Evolutionary conservation across 345 rosid species (phyloP), one percentile per base, ranked within the genome.

Genomic region (Conringia planisiliqua): DNA sequence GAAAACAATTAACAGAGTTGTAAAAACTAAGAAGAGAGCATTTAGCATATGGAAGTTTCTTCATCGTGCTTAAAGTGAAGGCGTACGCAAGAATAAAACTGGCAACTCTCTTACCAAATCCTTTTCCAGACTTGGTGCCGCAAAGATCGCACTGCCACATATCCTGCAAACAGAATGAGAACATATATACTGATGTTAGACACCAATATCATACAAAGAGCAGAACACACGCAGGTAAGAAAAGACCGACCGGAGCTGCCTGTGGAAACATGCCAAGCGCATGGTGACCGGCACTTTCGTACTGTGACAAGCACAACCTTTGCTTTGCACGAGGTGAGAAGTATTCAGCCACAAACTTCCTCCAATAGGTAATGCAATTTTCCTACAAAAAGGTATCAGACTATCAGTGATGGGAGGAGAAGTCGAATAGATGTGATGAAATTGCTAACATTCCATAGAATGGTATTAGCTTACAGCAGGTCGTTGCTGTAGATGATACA

Each of bases 251-350:
- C 89, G 90, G 86, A 73, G 97, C 90, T 47, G 96, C 95, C 80
- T 86, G 97, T 6, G 97, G 96, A 78, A 95, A 90, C 76, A 91
- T 93, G 70, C 97, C 99, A 36, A 91, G 97, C 5, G 97, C 90
- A 81, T 90, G 97, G 77, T 87, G 86, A 58, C 92, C 96, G 71
- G 87, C 88, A 79, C 88, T 92, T 64, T 92, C 93, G 39, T 90
- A 95, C 68, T 78, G 79, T 32, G 99, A 91, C 82, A 95, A 82
- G 80, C 99, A 95, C 89, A 96, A 85, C 59, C 96, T 87, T 84
- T 95, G 88, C 93, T 91, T 91, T 42, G 97, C 97, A 54, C 89
- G 89, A 62, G 97, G 97, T 35, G 99, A 87, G 82, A 87, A 95
- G 78, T 95, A 95, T 79, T 91, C 97, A 5, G 92, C 81, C 62